Percentiles rank a stretch among this genome's conserved stretches.
Evolutionary conservation across 176 grass and related monocot genomes (phyloP).

Genomic region (Hsuehochloa calcarea): DNA sequence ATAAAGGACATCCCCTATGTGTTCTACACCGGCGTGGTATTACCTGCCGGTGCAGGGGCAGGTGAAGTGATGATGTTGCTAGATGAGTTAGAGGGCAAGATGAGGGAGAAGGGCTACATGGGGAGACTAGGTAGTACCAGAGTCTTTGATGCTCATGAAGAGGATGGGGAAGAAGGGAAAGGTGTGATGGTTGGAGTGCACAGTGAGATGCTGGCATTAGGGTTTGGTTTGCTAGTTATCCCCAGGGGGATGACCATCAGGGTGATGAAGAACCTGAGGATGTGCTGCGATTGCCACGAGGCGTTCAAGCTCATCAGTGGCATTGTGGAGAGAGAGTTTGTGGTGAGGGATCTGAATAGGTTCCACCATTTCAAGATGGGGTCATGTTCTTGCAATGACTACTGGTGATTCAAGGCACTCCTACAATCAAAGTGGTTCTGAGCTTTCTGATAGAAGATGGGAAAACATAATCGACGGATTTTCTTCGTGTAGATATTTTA

Average conservation of each 20-base stretch:
- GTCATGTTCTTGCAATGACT: constrained; percentile 67
- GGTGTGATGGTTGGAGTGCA: constrained; percentile 65
- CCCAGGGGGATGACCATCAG: constrained; percentile 62
- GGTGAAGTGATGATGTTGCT: constrained; percentile 54
- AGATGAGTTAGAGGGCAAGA: constrained; percentile 60
- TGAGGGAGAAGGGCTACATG: constrained; percentile 64
- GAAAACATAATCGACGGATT: not conserved
- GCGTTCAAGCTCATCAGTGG: constrained; percentile 71
- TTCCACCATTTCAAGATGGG: constrained; percentile 78
- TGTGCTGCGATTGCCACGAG: constrained; percentile 78
- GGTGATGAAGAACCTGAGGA: constrained; percentile 93
- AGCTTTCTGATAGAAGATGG: not conserved
- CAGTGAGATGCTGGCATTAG: constrained; percentile 66
- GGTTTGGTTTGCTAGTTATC: constrained; percentile 50
- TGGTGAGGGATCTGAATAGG: constrained; percentile 83
- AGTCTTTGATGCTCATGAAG: constrained; percentile 43
- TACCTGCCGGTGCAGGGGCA: constrained; percentile 33
- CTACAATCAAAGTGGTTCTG: not conserved
- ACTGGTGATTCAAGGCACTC: constrained; percentile 48
- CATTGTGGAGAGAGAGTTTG: constrained; percentile 62
- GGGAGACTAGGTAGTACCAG: constrained; percentile 37
- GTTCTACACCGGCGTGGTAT: constrained; percentile 51
- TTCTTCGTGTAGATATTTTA: not conserved
- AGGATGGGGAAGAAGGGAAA: constrained; percentile 35
- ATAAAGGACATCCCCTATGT: constrained; percentile 57